Conservation (phyloP, 169 alveolate genomes). For the Cytauxzoon felis region DNA sequence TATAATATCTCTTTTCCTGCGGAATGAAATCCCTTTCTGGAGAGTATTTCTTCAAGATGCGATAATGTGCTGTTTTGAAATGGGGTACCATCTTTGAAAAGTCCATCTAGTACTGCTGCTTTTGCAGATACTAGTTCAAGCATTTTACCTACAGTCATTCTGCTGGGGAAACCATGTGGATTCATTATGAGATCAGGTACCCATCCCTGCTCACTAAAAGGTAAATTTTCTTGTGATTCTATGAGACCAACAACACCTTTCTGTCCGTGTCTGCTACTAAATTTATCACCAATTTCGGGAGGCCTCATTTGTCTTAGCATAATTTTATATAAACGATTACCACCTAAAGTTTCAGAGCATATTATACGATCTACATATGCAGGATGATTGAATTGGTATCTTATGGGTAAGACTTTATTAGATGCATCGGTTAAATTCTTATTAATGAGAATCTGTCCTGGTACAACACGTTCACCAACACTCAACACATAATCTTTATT, state of each 20-base stretch:
- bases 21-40: constrained; percentile 92
- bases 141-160: constrained; percentile 99
- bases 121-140: constrained; percentile 95
- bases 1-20: constrained; percentile 90
- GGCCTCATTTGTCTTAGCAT: constrained; percentile 90
- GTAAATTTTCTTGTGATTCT: constrained; percentile 96
- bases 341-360: constrained; percentile 88
- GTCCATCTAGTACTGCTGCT: constrained; percentile 93
- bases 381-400: constrained; percentile 65
- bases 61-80: constrained; percentile 74
- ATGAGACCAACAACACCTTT: constrained; percentile 99
- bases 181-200: constrained; percentile 99
- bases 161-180: constrained; percentile 99
- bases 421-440: constrained; percentile 75
- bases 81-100: constrained; percentile 96
- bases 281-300: constrained; percentile 98
- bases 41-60: constrained; percentile 70
- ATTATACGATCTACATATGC: constrained; percentile 93
- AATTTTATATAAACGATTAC: constrained; percentile 86
- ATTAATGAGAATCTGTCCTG: constrained; percentile 85
- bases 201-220: constrained; percentile 99
- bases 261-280: constrained; percentile 99
- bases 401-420: constrained; percentile 51
- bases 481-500: constrained; percentile 40
- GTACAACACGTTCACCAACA: constrained; percentile 62